These are phyloP conservation scores for Kwoniella dendrophila DNA, from an alignment of 768 basidiomycete genomes.

Conservation along the genomic window DNA sequence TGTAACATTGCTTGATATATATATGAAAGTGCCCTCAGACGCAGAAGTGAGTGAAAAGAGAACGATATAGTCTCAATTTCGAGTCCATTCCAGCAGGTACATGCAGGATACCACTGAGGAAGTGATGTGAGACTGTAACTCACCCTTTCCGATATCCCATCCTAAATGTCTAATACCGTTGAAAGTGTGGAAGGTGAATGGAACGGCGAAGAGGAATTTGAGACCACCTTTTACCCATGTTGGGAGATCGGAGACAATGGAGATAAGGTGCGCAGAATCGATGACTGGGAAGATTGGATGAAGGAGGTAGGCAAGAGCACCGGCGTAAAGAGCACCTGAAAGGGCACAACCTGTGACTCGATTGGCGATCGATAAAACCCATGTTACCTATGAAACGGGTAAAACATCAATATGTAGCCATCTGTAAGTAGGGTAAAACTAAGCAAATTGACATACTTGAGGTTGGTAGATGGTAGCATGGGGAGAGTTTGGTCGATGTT, in stretches of 20 bases:
- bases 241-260: constrained; percentile 70
- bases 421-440: background rate
- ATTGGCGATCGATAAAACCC: constrained; percentile 81
- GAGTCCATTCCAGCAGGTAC: background rate
- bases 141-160: constrained; percentile 90
- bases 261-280: constrained; percentile 75
- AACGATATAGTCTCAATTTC: too few species aligned
- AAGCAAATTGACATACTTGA: constrained; percentile 38
- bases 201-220: constrained; percentile 77
- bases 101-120: background rate
- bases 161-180: constrained; percentile 87
- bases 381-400: constrained; percentile 74
- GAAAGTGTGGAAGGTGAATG: constrained; percentile 86
- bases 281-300: constrained; percentile 69
- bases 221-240: constrained; percentile 72
- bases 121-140: too few species aligned
- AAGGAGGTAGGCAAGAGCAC: constrained; percentile 80
- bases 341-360: constrained; percentile 81
- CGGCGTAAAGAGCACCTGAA: constrained; percentile 76
- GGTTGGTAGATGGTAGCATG: constrained; percentile 88
- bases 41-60: too few species aligned
- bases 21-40: too few species aligned
- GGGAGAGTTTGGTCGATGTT: constrained; percentile 84
- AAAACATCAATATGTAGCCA: background rate
- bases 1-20: too few species aligned